phyloP scores from a whole-genome alignment of 441 rosid species.

The Populus tomentosa region DNA sequence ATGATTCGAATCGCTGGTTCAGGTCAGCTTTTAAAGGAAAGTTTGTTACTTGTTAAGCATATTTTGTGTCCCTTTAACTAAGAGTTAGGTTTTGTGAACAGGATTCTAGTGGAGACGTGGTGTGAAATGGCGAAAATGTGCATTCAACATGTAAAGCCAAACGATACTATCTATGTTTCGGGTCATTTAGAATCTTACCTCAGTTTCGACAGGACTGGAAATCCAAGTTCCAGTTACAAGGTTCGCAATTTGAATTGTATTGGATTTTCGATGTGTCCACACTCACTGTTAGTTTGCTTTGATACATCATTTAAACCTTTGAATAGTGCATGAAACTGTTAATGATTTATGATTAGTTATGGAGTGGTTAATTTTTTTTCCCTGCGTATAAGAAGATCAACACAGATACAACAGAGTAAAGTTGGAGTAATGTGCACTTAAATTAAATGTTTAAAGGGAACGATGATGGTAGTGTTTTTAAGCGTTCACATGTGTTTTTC shows the following conservation, averaged over 20 bases:
- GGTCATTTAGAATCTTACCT: slow-evolving; percentile 40
- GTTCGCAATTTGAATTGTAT: slow-evolving; percentile 24
- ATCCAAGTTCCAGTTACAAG: slow-evolving; percentile 27
- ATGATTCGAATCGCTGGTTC: slow-evolving; percentile 24
- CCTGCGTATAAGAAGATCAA: not conserved
- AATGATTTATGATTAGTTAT: not conserved
- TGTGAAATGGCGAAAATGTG: slow-evolving; percentile 43
- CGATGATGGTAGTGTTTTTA: not conserved
- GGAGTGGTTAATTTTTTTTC: not conserved
- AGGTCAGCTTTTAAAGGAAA: slow-evolving; percentile 29
- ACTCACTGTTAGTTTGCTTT: not conserved
- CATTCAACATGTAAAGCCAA: slow-evolving; percentile 42
- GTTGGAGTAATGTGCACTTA: not conserved
- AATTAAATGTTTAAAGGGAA: not conserved
- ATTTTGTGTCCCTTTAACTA: not conserved
- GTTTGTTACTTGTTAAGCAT: not conserved
- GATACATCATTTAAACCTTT: not conserved
- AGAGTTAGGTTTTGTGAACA: slow-evolving; percentile 18
- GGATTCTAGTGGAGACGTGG: slow-evolving; percentile 51
- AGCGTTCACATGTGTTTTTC: too few relatives aligned
- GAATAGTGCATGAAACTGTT: not conserved
- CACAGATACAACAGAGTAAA: not conserved
- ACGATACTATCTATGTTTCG: slow-evolving; percentile 57
- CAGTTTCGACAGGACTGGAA: slow-evolving; percentile 22
- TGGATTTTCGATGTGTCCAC: not conserved